These are phyloP conservation scores for Monilinia fructicola DNA, from an alignment of 2,329 filamentous ascomycete species.

Conservation along the genomic window DNA sequence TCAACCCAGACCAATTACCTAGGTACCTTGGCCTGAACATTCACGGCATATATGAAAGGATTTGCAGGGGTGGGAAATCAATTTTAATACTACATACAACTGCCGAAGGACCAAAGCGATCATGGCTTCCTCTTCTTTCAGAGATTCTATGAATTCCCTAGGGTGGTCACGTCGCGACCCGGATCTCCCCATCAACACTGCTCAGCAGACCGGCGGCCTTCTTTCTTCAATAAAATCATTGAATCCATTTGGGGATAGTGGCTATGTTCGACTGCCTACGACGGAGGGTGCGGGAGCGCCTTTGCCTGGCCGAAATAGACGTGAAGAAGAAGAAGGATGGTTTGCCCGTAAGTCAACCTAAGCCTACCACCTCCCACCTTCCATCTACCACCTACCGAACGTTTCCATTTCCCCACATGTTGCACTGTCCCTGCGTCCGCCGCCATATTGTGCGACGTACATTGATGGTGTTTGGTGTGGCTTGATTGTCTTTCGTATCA, in stretches of 20 bases:
- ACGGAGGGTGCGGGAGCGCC: slow-evolving; percentile 80
- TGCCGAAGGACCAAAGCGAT: slow-evolving; percentile 44
- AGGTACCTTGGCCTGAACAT: slow-evolving; percentile 20
- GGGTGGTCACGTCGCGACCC: slow-evolving; percentile 87
- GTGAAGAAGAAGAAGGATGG: slow-evolving; percentile 94
- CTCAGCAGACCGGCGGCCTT: slow-evolving; percentile 64
- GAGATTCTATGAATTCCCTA: slow-evolving; percentile 90
- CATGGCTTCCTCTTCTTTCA: slow-evolving; percentile 83
- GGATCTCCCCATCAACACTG: slow-evolving; percentile 73
- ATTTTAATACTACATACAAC: slow-evolving; percentile 28
- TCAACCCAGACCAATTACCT: slow-evolving; percentile 15
- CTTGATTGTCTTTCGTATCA: slow-evolving; percentile 32
- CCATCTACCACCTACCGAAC: slow-evolving; percentile 27
- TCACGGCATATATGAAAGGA: slow-evolving; percentile 10
- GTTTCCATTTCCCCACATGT: slow-evolving; percentile 27
- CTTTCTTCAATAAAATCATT: slow-evolving; percentile 78
- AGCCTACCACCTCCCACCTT: slow-evolving; percentile 29
- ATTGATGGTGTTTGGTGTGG: slow-evolving; percentile 27
- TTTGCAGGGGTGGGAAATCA: slow-evolving; percentile 21
- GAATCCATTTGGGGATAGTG: slow-evolving; percentile 83
- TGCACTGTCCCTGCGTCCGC: slow-evolving; percentile 38
- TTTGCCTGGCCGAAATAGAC: slow-evolving; percentile 76
- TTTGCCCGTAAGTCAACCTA: slow-evolving; percentile 76
- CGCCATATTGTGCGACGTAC: slow-evolving; percentile 35
- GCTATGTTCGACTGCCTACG: slow-evolving; percentile 88